Conservation (phyloP, 441 rosid species). For the Isatis lusitanica region DNA sequence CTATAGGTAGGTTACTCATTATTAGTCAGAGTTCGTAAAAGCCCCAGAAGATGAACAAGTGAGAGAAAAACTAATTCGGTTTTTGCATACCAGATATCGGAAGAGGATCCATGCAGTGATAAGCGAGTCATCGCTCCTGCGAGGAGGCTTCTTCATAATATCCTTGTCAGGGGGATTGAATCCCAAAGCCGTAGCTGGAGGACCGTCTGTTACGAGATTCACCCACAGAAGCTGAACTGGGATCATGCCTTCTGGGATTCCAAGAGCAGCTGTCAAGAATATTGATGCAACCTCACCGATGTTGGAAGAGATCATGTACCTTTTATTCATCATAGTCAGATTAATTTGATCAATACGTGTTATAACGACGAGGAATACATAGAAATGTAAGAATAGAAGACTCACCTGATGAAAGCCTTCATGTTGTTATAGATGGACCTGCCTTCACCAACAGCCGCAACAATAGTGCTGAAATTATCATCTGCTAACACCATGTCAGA, state of each 20-base stretch:
- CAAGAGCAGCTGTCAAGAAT: constrained; percentile 92
- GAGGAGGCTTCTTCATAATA: constrained; percentile 87
- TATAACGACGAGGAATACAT: not conserved
- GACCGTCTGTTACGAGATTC: constrained; percentile 97
- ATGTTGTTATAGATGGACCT: constrained; percentile 88
- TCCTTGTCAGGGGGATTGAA: constrained; percentile 92
- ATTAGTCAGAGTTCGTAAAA: not conserved
- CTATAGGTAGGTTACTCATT: constrained; percentile 34
- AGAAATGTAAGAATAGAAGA: not conserved
- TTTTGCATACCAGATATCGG: constrained; percentile 75
- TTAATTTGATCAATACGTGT: not conserved
- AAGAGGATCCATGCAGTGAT: constrained; percentile 85
- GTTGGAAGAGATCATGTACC: constrained; percentile 98
- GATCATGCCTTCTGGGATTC: constrained; percentile 96
- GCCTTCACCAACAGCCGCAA: constrained; percentile 96
- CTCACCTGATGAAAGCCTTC: constrained; percentile 92
- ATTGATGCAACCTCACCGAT: constrained; percentile 97
- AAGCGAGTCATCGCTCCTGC: constrained; percentile 84
- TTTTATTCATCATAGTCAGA: constrained; percentile 33
- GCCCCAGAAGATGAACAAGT: not conserved
- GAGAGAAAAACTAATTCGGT: not conserved
- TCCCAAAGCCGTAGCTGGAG: constrained; percentile 95
- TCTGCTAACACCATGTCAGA: constrained; percentile 96
- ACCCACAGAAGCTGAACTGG: constrained; percentile 99
- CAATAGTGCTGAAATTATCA: constrained; percentile 94